These are phyloP conservation scores for Ceratobasidium sp. DNA, from an alignment of 1,284 basidiomycete genomes.

Conservation along the genomic window DNA sequence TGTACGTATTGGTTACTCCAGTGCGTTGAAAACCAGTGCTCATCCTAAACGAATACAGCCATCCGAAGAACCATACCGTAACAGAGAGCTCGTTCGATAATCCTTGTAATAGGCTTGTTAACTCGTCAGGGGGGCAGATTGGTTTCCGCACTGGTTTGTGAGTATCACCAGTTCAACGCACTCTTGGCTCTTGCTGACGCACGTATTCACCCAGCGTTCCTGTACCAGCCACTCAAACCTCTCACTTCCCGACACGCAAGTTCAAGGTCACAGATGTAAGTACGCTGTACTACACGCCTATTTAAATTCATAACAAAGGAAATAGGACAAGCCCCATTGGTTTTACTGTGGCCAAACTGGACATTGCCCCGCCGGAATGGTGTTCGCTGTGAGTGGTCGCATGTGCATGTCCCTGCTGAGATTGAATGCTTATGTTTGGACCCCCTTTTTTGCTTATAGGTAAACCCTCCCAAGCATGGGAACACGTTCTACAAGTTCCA, in stretches of 20 bases:
- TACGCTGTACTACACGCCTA: not conserved
- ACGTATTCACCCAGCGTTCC: slow-evolving; percentile 6
- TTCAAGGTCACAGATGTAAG: slow-evolving; percentile 26
- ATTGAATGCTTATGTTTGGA: too few relatives aligned
- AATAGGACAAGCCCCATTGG: slow-evolving; percentile 18
- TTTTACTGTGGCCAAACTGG: slow-evolving; percentile 35
- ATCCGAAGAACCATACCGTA: slow-evolving; percentile 15
- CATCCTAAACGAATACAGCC: not conserved
- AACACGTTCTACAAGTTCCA: slow-evolving; percentile 31
- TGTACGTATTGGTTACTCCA: not conserved
- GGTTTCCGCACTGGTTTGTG: slow-evolving; percentile 19
- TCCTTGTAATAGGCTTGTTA: not conserved
- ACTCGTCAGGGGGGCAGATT: not conserved
- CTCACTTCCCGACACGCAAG: slow-evolving; percentile 14
- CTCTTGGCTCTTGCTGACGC: not conserved
- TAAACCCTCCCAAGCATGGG: slow-evolving; percentile 24
- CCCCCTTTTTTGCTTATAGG: not conserved
- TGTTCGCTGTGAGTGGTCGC: slow-evolving; percentile 35
- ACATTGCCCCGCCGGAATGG: slow-evolving; percentile 33
- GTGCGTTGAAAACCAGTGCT: not conserved
- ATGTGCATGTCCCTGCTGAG: too few relatives aligned
- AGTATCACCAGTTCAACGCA: not conserved
- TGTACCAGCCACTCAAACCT: not conserved
- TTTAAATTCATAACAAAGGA: not conserved
- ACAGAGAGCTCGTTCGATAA: slow-evolving; percentile 1